Conservation (phyloP, 2,329 filamentous ascomycete species). For the Fusarium burgessii region DNA sequence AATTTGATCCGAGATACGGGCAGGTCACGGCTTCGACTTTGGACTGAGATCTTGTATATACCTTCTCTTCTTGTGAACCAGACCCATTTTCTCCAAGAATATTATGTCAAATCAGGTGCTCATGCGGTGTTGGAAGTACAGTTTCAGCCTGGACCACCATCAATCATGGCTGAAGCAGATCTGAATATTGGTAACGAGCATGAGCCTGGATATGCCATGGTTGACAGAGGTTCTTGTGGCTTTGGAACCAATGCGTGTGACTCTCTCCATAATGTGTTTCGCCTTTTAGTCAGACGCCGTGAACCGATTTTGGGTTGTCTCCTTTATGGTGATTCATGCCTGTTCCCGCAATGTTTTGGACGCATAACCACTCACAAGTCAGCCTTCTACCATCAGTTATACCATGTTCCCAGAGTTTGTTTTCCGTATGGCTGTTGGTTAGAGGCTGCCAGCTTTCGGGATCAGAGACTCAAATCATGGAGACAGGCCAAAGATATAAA, state of each 20-base stretch:
- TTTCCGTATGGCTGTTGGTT: neutral
- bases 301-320: neutral
- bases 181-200: neutral
- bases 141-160: constrained; percentile 26
- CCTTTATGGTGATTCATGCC: constrained; percentile 23
- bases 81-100: neutral
- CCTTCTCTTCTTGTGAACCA: neutral
- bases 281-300: constrained; percentile 5
- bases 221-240: neutral
- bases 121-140: neutral
- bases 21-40: neutral
- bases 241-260: neutral
- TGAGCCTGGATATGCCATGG: neutral
- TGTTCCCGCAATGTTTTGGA: constrained; percentile 1
- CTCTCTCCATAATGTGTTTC: neutral
- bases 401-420: neutral
- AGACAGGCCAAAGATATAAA: constrained; percentile 13
- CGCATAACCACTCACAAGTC: constrained; percentile 9
- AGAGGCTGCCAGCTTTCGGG: neutral
- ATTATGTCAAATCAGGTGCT: neutral
- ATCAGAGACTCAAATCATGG: neutral
- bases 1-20: neutral
- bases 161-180: neutral
- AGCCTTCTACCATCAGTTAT: neutral
- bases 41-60: neutral